Evolutionary conservation across 2,329 filamentous ascomycete species (phyloP).

Genomic region (Cladophialophora immunda): DNA sequence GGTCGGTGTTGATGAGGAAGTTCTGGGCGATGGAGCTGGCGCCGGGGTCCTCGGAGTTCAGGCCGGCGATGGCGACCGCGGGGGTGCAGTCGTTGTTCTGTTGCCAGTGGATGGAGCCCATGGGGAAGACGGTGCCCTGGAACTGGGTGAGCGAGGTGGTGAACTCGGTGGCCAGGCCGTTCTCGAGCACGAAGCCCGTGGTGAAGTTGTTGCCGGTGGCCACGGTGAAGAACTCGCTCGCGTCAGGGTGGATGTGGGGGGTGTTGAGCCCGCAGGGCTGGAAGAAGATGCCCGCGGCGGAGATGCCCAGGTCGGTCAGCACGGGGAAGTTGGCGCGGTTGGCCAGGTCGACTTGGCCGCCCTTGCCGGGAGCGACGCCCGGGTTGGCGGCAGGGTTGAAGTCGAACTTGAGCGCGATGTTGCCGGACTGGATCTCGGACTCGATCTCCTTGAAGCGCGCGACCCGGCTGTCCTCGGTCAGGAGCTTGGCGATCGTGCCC

Average conservation of each 20-base stretch:
- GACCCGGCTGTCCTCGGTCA: conserved; percentile 36
- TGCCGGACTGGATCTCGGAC: conserved; percentile 30
- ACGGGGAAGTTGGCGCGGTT: conserved; percentile 40
- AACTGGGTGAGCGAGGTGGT: conserved; percentile 51
- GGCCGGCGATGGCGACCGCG: conserved; percentile 54
- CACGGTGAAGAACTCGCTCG: conserved; percentile 58
- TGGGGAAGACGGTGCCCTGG: conserved; percentile 58
- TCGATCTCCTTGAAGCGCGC: conserved; percentile 38
- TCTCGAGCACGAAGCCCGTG: conserved; percentile 59
- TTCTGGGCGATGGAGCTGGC: conserved; percentile 56
- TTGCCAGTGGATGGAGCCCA: conserved; percentile 59
- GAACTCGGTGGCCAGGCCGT: conserved; percentile 53
- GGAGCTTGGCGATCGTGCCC: conserved; percentile 39
- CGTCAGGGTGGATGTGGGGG: conserved; percentile 59
- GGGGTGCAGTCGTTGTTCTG: conserved; percentile 58
- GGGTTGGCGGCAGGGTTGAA: conserved; percentile 41
- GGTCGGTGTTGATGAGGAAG: conserved; percentile 56
- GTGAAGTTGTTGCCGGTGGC: conserved; percentile 51
- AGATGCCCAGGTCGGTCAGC: conserved; percentile 40
- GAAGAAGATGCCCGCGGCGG: conserved; percentile 40
- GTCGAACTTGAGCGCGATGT: conserved; percentile 41
- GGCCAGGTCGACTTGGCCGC: conserved; percentile 44
- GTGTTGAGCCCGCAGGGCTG: conserved; percentile 57
- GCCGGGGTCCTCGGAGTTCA: conserved; percentile 54
- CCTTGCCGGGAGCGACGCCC: conserved; percentile 24